Evolutionary conservation across 2,329 filamentous ascomycete genomes (phyloP).

Genomic region (Pseudogymnoascus sp.): DNA sequence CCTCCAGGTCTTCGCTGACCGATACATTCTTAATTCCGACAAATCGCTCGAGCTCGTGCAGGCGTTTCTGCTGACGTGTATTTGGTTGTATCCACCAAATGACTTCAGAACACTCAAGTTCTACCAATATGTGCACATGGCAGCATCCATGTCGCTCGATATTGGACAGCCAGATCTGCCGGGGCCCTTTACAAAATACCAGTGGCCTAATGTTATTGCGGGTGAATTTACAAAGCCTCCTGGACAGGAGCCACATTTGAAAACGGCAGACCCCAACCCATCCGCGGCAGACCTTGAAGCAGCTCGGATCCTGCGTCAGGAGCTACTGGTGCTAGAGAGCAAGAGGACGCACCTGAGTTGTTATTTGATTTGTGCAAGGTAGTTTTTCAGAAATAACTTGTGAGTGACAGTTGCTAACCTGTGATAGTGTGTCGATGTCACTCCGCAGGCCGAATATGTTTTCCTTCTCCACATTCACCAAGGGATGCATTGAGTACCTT

Average conservation of each 20-base stretch:
- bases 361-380: conserved; percentile 28
- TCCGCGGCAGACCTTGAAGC: neutral
- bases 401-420: conserved; percentile 7
- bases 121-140: conserved; percentile 42
- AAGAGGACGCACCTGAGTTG: conserved; percentile 31
- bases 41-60: conserved; percentile 42
- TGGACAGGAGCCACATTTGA: neutral
- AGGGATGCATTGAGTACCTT: conserved; percentile 32
- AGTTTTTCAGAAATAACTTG: conserved; percentile 9
- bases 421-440: conserved; percentile 30
- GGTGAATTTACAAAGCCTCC: neutral
- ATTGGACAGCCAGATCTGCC: conserved; percentile 14
- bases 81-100: conserved; percentile 39
- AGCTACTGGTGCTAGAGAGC: conserved; percentile 24
- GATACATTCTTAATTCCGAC: conserved; percentile 36
- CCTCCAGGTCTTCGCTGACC: conserved; percentile 35
- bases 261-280: neutral
- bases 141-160: conserved; percentile 35
- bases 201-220: neutral
- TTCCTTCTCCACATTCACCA: conserved; percentile 31
- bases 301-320: neutral
- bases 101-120: conserved; percentile 35
- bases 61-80: conserved; percentile 35
- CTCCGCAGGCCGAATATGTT: conserved; percentile 35
- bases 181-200: neutral